Evolutionary conservation across 2,329 filamentous ascomycete species (phyloP).

Genomic region (Claviceps fusiformis): DNA sequence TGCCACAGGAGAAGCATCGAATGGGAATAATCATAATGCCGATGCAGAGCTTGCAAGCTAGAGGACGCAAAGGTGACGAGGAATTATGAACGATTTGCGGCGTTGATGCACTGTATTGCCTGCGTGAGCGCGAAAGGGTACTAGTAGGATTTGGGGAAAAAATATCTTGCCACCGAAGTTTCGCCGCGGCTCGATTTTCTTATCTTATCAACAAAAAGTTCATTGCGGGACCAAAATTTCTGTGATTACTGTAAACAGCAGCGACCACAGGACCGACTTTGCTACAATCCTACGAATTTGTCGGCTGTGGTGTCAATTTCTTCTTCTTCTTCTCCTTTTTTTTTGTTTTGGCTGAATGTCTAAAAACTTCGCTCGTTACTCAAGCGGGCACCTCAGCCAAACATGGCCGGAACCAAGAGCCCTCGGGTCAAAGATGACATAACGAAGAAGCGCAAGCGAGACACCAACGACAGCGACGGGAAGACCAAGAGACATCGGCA

Average conservation of each 20-base stretch:
- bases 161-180: constrained; percentile 17
- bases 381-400: constrained; percentile 5
- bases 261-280: neutral
- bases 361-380: neutral
- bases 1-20: constrained; percentile 97
- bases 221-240: constrained; percentile 27
- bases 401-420: constrained; percentile 22
- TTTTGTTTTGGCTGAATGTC: neutral
- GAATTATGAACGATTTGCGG: neutral
- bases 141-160: constrained; percentile 4
- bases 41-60: neutral
- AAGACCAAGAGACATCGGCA: constrained; percentile 28
- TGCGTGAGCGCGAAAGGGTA: neutral
- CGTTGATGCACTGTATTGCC: neutral
- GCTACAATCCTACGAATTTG: constrained; percentile 2
- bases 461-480: constrained; percentile 26
- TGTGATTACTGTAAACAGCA: constrained; percentile 4
- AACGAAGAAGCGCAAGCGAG: constrained; percentile 34
- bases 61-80: neutral
- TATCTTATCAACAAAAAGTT: constrained; percentile 32
- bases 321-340: neutral
- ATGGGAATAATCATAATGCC: constrained; percentile 86
- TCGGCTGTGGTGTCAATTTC: constrained; percentile 4
- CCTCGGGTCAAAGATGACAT: constrained; percentile 21
- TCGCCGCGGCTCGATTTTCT: constrained; percentile 15